Base-by-base conservation (phyloP, 78 protist genomes). In the Tieghemostelium lacteum region DNA sequence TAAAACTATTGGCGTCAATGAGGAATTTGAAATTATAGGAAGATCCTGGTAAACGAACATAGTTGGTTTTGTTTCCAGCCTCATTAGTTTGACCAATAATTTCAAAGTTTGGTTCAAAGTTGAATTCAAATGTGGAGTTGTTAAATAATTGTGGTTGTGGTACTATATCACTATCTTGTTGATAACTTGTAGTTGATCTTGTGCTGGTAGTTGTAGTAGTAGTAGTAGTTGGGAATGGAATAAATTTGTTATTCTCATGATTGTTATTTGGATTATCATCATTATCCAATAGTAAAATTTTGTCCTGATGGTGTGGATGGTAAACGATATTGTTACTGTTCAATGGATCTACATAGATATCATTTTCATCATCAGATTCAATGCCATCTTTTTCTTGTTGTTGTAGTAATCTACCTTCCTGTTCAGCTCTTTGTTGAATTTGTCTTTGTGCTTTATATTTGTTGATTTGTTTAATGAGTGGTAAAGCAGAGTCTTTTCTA, bases 21-120 rank as follows among this genome's bases (percentile, higher is more conserved):
- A 71, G 39, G 64, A 71, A 71, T 40, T 45, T 50, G 39, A 71
- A 71, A 16, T 71, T 71, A 31, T 33, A 50, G 26, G 63, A 71
- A 20, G 60, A 50, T 14, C 50, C 50, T 14, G 10, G 10, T 50
- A 26, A 17, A 14, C 60, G 39, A 24, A 50, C 45, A 6, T 54
- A 50, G 2, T 45, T 42, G 10, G 39, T 33, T 50, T 71, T 71
- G 33, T 34, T 20, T 20, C 31, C 39, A 8, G 28, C 20, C n/a
- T 40, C 17, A 17, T 36, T 12, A 5, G 24, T 37, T 42, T 71
- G 57, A 19, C 29, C 14, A 2, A 71, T 28, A 17, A 29, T 24
- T 61, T 61, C 29, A 28, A 17, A 33, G 12, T 37, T 67, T 67
- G 74, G 74, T 20, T 45, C 49, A 31, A 71, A 2, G 24, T 7